Percentiles rank a stretch among this genome's conserved stretches.
Evolutionary conservation across 208 protist genomes (phyloP).

Genomic region (Leishmania aethiopica): DNA sequence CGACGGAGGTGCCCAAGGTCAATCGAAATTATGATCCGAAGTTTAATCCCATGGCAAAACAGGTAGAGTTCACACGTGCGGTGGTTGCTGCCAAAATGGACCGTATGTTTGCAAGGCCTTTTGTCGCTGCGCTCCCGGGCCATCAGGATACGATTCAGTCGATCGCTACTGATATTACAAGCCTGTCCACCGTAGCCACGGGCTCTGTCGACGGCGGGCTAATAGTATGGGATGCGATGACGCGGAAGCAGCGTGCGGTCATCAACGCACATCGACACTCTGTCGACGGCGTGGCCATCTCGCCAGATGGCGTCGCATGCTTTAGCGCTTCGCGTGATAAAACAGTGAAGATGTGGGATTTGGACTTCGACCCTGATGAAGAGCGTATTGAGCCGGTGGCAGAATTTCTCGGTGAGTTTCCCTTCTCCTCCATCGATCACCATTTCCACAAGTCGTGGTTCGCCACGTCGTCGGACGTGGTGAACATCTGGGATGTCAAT

Average conservation of each 20-base stretch:
- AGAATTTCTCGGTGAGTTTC: slow-evolving; percentile 91
- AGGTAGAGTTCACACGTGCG: slow-evolving; percentile 96
- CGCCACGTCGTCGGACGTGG: slow-evolving; percentile 92
- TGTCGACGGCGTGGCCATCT: slow-evolving; percentile 92
- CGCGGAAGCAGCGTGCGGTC: slow-evolving; percentile 59
- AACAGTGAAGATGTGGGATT: slow-evolving; percentile 96
- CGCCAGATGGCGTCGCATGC: slow-evolving; percentile 90
- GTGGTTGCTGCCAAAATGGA: slow-evolving; percentile 96
- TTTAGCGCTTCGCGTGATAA: slow-evolving; percentile 96
- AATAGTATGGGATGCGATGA: slow-evolving; percentile 90
- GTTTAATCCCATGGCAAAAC: slow-evolving; percentile 96
- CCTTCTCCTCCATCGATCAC: slow-evolving; percentile 95
- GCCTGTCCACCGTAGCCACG: slow-evolving; percentile 82
- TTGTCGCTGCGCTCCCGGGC: slow-evolving; percentile 89
- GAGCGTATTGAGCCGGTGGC: slow-evolving; percentile 67
- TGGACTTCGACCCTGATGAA: slow-evolving; percentile 66
- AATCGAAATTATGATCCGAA: slow-evolving; percentile 94
- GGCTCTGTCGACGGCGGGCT: slow-evolving; percentile 91
- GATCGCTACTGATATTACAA: slow-evolving; percentile 89
- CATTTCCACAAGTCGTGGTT: slow-evolving; percentile 90
- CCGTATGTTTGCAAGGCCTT: slow-evolving; percentile 97
- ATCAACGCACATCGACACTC: slow-evolving; percentile 95
- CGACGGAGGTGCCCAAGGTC: slow-evolving; percentile 86
- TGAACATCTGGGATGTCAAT: slow-evolving; percentile 93
- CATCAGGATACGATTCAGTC: slow-evolving; percentile 94